Percentiles rank a stretch among this genome's conserved stretches.
phyloP scores from a whole-genome alignment of 768 basidiomycete species.

The Auriscalpium vulgare region DNA sequence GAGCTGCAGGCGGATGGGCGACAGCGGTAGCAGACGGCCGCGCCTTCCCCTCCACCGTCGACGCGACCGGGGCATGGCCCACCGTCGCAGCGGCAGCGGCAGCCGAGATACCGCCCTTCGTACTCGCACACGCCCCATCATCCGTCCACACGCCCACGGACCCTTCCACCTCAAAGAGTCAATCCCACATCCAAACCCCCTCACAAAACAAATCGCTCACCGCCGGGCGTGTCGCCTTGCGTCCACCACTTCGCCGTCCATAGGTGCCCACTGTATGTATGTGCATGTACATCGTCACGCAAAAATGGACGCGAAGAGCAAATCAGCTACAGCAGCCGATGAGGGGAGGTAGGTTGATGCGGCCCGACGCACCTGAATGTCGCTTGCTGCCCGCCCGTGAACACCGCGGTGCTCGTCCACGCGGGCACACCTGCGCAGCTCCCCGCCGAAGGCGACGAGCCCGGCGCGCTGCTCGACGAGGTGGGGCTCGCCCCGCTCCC shows the following conservation, averaged over 20 bases:
- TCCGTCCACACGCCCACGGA: constrained; percentile 47
- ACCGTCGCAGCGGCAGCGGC: neutral
- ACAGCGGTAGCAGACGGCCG: neutral
- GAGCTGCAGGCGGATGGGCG: neutral
- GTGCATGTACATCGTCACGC: constrained; percentile 5
- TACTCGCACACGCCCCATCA: constrained; percentile 39
- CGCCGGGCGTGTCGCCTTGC: constrained; percentile 42
- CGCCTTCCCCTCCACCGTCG: neutral
- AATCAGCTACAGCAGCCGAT: too few species aligned
- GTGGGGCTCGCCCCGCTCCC: constrained; percentile 23
- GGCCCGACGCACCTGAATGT: constrained; percentile 37
- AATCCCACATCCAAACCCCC: neutral
- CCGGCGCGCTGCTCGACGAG: constrained; percentile 4
- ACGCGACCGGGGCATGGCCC: neutral
- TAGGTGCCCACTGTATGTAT: constrained; percentile 23
- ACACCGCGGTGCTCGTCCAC: constrained; percentile 41
- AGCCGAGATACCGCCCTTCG: constrained; percentile 2
- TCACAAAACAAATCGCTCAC: constrained; percentile 14
- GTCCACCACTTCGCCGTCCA: constrained; percentile 60
- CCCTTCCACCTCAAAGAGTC: constrained; percentile 25
- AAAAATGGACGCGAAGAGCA: neutral
- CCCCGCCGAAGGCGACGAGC: constrained; percentile 20
- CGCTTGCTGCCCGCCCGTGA: constrained; percentile 44
- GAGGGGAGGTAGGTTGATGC: neutral
- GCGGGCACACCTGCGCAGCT: constrained; percentile 41